These are phyloP conservation scores for Chlorophyllum brunneum DNA, from an alignment of 768 basidiomycete genomes.

Conservation along the genomic window DNA sequence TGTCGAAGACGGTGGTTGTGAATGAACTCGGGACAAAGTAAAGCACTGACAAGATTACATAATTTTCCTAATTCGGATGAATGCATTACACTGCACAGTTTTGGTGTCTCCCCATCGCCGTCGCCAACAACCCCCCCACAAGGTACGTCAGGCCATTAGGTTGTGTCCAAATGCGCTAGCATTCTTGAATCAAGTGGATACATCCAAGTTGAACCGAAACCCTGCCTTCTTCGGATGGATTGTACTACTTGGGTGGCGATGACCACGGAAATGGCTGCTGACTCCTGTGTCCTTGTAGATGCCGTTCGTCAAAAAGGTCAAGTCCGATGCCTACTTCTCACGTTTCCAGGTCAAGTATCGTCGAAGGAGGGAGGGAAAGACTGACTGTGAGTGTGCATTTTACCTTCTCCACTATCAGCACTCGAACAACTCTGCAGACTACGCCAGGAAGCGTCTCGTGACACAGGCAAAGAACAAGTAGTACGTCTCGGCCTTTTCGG, in stretches of 20 bases:
- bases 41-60: slow-evolving; percentile 26
- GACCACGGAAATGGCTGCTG: slow-evolving; percentile 15
- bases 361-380: slow-evolving; percentile 96
- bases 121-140: slow-evolving; percentile 31
- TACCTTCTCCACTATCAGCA: not conserved
- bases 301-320: slow-evolving; percentile 98
- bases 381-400: slow-evolving; percentile 70
- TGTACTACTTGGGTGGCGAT: slow-evolving; percentile 27
- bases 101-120: slow-evolving; percentile 20
- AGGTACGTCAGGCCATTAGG: slow-evolving; percentile 29
- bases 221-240: slow-evolving; percentile 29
- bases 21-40: too few relatives aligned
- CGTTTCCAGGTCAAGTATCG: slow-evolving; percentile 99
- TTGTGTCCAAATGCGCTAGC: not conserved
- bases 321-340: slow-evolving; percentile 97
- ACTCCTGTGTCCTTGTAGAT: slow-evolving; percentile 39
- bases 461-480: slow-evolving; percentile 99
- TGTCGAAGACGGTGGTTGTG: not conserved
- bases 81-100: slow-evolving; percentile 15
- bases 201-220: not conserved
- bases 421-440: slow-evolving; percentile 54
- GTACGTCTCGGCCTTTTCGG: slow-evolving; percentile 34
- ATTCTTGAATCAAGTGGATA: not conserved
- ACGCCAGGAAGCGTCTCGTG: slow-evolving; percentile 95
- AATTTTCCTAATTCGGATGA: slow-evolving; percentile 17